phyloP scores from a whole-genome alignment of 371 early-diverging fungal genomes.

The Conidiobolus incongruus region DNA sequence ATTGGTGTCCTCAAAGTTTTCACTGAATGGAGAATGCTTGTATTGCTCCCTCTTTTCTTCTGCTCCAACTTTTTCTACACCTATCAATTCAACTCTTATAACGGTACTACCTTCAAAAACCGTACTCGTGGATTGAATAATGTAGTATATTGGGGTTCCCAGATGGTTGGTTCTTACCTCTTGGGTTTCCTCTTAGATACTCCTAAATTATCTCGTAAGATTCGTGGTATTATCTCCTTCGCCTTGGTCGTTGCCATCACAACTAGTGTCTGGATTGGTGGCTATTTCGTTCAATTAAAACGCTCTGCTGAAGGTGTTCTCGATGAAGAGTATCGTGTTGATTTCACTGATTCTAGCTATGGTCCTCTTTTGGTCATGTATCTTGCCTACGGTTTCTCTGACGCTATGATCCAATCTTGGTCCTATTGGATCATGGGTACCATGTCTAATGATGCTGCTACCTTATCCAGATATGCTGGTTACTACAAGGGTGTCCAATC shows the following conservation, averaged over 20 bases:
- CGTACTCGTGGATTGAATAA: conserved; percentile 39
- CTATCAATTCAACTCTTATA: conserved; percentile 30
- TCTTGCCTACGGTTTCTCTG: too few species aligned
- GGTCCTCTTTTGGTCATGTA: too few species aligned
- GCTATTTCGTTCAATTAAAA: conserved; percentile 23
- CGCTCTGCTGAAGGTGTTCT: conserved; percentile 10
- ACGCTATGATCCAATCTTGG: conserved; percentile 35
- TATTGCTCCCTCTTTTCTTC: conserved; percentile 39
- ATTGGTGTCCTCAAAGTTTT: conserved; percentile 29
- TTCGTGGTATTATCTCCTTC: conserved; percentile 25
- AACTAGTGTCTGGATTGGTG: conserved; percentile 32
- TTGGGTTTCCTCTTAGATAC: conserved; percentile 30
- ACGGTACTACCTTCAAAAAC: conserved; percentile 24
- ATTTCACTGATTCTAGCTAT: too few species aligned
- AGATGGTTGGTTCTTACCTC: conserved; percentile 28
- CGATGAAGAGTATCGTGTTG: conserved; percentile 5
- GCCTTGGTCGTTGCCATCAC: conserved; percentile 17
- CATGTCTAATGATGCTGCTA: conserved; percentile 36
- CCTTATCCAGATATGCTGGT: conserved; percentile 43
- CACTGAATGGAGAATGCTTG: conserved; percentile 30
- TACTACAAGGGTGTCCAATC: conserved; percentile 19
- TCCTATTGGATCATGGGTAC: conserved; percentile 52
- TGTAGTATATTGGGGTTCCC: conserved; percentile 41
- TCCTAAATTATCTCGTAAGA: conserved; percentile 14
- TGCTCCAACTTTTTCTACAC: conserved; percentile 53